A percentile compares a stretch with the other conserved stretches of the same genome.
phyloP scores from a whole-genome alignment of 176 grass and related monocot genomes.

The Ananas comosus region DNA sequence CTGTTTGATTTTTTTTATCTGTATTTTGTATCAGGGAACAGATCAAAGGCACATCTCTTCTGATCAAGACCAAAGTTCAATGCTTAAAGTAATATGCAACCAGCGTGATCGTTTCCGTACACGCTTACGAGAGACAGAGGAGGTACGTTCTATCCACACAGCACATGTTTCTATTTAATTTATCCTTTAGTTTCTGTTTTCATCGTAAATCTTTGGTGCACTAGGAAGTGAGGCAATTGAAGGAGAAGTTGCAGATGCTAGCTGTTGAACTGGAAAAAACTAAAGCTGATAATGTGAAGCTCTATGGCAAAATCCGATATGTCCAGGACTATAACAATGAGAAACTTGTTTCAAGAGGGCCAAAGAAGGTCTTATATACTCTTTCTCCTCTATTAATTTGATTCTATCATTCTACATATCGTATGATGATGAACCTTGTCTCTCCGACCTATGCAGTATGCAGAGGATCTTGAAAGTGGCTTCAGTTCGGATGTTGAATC shows the following conservation, averaged over 20 bases:
- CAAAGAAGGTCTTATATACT: constrained; percentile 66
- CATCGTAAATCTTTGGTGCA: constrained; percentile 10
- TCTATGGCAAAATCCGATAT: constrained; percentile 94
- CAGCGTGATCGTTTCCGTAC: constrained; percentile 93
- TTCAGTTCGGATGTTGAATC: constrained; percentile 90
- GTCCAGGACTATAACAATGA: constrained; percentile 96
- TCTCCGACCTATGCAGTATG: constrained; percentile 45
- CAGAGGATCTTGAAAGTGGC: constrained; percentile 97
- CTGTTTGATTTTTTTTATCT: not conserved
- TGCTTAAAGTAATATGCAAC: constrained; percentile 99
- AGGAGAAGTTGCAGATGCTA: constrained; percentile 85
- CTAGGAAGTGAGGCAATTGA: constrained; percentile 87
- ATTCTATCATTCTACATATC: constrained; percentile 4
- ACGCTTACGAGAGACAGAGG: constrained; percentile 81
- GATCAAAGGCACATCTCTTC: constrained; percentile 60
- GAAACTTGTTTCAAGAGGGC: constrained; percentile 94
- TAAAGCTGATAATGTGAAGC: constrained; percentile 93
- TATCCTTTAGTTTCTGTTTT: not conserved
- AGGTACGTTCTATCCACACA: constrained; percentile 42
- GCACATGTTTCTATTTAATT: constrained; percentile 2
- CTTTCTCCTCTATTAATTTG: constrained; percentile 1
- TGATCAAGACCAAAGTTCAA: constrained; percentile 98
- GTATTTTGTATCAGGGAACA: constrained; percentile 49
- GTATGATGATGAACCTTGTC: constrained; percentile 24
- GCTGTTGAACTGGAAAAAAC: constrained; percentile 91